Conservation (phyloP, 495 filamentous ascomycete genomes). For the Neurospora sp. region DNA sequence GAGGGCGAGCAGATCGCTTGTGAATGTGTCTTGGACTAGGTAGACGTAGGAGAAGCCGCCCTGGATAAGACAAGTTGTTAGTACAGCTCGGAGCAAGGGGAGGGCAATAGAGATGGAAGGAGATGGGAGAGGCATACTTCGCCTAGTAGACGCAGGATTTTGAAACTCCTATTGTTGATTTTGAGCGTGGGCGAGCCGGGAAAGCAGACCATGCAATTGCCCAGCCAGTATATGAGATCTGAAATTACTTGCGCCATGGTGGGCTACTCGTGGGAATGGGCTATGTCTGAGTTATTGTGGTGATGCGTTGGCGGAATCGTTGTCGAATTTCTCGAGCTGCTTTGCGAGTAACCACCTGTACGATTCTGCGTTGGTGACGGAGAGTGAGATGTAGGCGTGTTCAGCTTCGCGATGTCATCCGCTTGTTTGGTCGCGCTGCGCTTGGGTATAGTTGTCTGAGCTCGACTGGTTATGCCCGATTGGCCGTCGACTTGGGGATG, state of each 20-base stretch:
- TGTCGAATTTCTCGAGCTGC: neutral
- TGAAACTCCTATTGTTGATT: constrained; percentile 91
- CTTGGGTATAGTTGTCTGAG: neutral
- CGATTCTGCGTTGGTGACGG: neutral
- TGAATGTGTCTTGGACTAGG: constrained; percentile 82
- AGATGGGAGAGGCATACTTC: constrained; percentile 46
- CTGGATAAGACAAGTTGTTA: constrained; percentile 26
- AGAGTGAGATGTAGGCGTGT: neutral
- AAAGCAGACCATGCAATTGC: constrained; percentile 91
- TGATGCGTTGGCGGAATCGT: neutral
- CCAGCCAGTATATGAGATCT: constrained; percentile 82
- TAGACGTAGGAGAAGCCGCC: constrained; percentile 98
- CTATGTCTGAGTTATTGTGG: neutral
- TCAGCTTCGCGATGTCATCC: neutral
- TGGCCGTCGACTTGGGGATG: neutral
- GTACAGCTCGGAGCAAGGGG: neutral
- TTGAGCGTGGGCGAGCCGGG: constrained; percentile 86
- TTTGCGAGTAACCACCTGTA: neutral
- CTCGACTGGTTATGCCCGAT: neutral
- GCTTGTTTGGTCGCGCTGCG: neutral
- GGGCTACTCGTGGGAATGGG: constrained; percentile 5
- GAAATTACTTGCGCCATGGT: constrained; percentile 77
- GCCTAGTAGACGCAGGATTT: constrained; percentile 84
- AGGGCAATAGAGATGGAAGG: neutral
- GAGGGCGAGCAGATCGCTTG: constrained; percentile 76